phyloP scores from a whole-genome alignment of 371 early-diverging fungal genomes.

The Lichtheimia ramosa region DNA sequence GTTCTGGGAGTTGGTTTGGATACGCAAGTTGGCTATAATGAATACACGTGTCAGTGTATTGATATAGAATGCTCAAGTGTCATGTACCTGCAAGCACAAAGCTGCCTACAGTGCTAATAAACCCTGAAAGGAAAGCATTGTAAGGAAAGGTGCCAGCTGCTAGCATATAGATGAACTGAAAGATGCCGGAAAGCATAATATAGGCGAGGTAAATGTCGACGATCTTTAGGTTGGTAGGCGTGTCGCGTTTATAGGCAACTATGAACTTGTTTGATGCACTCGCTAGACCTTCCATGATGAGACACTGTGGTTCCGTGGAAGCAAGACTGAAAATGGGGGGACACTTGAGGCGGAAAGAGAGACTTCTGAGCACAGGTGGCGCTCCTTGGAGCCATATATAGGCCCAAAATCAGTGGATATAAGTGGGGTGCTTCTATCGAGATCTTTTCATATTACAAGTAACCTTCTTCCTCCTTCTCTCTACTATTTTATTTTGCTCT shows the following conservation, averaged over 20 bases:
- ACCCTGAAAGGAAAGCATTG: constrained; percentile 95
- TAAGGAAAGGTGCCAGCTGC: constrained; percentile 93
- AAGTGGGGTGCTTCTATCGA: too few relatives aligned
- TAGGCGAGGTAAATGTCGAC: constrained; percentile 91
- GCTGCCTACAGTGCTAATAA: constrained; percentile 86
- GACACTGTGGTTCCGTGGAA: too few relatives aligned
- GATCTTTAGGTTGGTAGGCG: constrained; percentile 78
- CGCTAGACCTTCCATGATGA: too few relatives aligned
- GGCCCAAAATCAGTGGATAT: too few relatives aligned
- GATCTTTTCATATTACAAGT: too few relatives aligned
- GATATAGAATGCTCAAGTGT: background rate
- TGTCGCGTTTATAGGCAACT: constrained; percentile 56
- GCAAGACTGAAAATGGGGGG: too few relatives aligned
- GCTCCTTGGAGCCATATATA: too few relatives aligned
- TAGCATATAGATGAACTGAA: constrained; percentile 85
- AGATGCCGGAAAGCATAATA: constrained; percentile 82
- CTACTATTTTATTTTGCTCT: too few relatives aligned
- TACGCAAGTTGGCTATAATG: constrained; percentile 33
- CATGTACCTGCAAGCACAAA: constrained; percentile 90
- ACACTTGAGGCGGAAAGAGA: too few relatives aligned
- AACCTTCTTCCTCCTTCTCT: too few relatives aligned
- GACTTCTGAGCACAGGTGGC: too few relatives aligned
- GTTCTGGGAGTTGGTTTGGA: constrained; percentile 29
- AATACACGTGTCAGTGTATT: constrained; percentile 7
- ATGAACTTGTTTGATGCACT: background rate